phyloP scores from a whole-genome alignment of 352 stramenopile genomes.

The Phytophthora melonis region DNA sequence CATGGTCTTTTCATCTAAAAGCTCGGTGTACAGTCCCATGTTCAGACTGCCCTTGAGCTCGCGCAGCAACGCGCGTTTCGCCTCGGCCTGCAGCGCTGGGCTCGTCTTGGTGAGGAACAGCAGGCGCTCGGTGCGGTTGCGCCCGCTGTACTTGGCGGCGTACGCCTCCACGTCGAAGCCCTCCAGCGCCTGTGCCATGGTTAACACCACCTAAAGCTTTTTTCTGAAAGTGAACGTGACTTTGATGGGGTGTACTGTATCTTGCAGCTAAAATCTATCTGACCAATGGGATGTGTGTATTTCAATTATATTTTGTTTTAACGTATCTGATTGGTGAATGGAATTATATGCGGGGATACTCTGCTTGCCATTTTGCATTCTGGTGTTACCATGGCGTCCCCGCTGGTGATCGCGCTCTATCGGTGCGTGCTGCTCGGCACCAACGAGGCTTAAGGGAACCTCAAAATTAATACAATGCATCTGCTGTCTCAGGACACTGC shows the following conservation, averaged over 20 bases:
- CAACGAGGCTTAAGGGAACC: background rate
- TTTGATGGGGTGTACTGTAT: constrained; percentile 19
- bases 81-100: constrained; percentile 57
- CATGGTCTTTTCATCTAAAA: constrained; percentile 56
- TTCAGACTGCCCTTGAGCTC: constrained; percentile 75
- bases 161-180: constrained; percentile 87
- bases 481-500: constrained; percentile 44
- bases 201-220: constrained; percentile 10
- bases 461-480: constrained; percentile 22
- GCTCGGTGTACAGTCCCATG: constrained; percentile 74
- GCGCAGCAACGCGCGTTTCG: constrained; percentile 57
- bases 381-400: constrained; percentile 22
- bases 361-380: background rate
- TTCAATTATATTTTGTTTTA: background rate
- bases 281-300: background rate
- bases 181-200: constrained; percentile 18
- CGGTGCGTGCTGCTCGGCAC: constrained; percentile 20
- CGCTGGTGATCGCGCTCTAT: constrained; percentile 44
- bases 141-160: constrained; percentile 83
- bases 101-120: constrained; percentile 72
- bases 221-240: constrained; percentile 8
- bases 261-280: constrained; percentile 3
- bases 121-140: constrained; percentile 80
- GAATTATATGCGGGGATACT: background rate
- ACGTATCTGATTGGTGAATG: constrained; percentile 11